Percentiles rank a stretch among this genome's conserved stretches.
Conservation (phyloP, 1,284 basidiomycete species). For the Caloboletus firmus region DNA sequence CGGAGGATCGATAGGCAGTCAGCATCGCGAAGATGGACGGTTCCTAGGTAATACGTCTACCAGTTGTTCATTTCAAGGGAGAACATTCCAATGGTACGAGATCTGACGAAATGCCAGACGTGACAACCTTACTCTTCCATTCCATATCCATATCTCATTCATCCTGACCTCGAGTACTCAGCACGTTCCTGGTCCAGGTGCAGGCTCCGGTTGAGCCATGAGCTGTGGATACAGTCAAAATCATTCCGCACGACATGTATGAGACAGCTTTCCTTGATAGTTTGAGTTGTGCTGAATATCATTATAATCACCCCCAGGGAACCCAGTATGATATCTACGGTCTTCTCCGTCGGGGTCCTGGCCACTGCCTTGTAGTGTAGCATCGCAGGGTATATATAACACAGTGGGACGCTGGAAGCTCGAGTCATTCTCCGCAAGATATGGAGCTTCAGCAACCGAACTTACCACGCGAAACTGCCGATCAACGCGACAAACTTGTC, state of each 20-base stretch:
- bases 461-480: slow-evolving; percentile 92
- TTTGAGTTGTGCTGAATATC: slow-evolving; percentile 82
- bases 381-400: slow-evolving; percentile 93
- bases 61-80: slow-evolving; percentile 12
- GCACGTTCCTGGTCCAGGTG: slow-evolving; percentile 18
- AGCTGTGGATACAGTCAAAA: slow-evolving; percentile 28
- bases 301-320: slow-evolving; percentile 84
- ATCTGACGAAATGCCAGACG: slow-evolving; percentile 6
- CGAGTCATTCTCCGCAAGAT: slow-evolving; percentile 11
- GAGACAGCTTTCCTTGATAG: slow-evolving; percentile 53
- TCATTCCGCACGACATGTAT: neutral
- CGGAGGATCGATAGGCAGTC: slow-evolving; percentile 22
- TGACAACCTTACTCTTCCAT: slow-evolving; percentile 1
- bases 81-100: slow-evolving; percentile 12
- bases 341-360: slow-evolving; percentile 66
- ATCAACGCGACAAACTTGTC: slow-evolving; percentile 98
- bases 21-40: slow-evolving; percentile 10
- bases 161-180: slow-evolving; percentile 17
- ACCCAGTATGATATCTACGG: slow-evolving; percentile 76
- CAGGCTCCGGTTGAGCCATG: slow-evolving; percentile 24
- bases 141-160: slow-evolving; percentile 1
- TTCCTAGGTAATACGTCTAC: slow-evolving; percentile 21
- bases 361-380: slow-evolving; percentile 91
- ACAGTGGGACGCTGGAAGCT: slow-evolving; percentile 77
- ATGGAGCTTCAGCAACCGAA: slow-evolving; percentile 18